A percentile compares a stretch with the other conserved stretches of the same genome.
phyloP scores from a whole-genome alignment of 345 rosid species.

The Abelmoschus esculentus region DNA sequence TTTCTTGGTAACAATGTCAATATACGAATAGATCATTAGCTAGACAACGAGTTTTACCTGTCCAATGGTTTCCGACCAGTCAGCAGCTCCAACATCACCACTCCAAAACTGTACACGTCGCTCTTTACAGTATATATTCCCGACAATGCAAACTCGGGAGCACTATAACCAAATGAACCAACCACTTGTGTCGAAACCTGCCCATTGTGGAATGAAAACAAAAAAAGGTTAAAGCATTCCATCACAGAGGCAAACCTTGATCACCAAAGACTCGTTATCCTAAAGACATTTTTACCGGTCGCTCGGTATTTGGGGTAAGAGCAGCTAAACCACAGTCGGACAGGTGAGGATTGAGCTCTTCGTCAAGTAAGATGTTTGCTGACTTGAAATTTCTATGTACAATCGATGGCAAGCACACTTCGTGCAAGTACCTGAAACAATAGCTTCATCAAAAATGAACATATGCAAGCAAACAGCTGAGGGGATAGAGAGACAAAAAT shows the following conservation, averaged over 20 bases:
- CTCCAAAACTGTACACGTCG: constrained; percentile 98
- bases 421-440: constrained; percentile 81
- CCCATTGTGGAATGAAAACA: constrained; percentile 8
- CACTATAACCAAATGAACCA: constrained; percentile 97
- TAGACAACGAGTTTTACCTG: constrained; percentile 38
- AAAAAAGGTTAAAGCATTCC: not conserved
- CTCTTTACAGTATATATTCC: constrained; percentile 95
- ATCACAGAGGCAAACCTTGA: not conserved
- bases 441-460: constrained; percentile 12
- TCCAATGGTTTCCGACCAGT: constrained; percentile 97
- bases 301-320: constrained; percentile 80
- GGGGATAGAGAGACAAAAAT: constrained; percentile 9
- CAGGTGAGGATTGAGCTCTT: constrained; percentile 89
- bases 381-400: constrained; percentile 98
- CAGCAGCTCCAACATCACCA: constrained; percentile 93
- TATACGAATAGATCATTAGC: not conserved
- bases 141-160: constrained; percentile 95
- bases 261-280: not conserved
- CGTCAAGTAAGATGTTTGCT: constrained; percentile 90
- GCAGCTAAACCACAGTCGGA: constrained; percentile 97
- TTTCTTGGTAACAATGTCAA: not conserved
- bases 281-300: constrained; percentile 51
- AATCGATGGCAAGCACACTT: constrained; percentile 92
- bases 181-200: constrained; percentile 94
- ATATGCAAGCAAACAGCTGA: not conserved